Conservation (phyloP, 768 basidiomycete species). For the Boletus vinaceobasis region DNA sequence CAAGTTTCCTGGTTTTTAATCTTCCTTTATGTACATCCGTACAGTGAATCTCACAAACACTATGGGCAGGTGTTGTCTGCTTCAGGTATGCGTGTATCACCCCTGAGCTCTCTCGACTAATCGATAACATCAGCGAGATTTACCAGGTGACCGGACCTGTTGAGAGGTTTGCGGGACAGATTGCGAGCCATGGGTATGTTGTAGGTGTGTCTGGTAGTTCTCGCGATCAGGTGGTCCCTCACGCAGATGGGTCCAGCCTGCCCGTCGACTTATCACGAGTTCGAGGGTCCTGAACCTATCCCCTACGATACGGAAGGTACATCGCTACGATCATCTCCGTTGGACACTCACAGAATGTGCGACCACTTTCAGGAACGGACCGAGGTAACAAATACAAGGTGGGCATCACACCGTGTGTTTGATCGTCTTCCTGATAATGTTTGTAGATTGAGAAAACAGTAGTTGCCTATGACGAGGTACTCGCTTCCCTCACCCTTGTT, state of each 20-base stretch:
- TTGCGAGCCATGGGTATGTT: slow-evolving; percentile 82
- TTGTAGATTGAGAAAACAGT: slow-evolving; percentile 84
- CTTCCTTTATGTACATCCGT: background rate
- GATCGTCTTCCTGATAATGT: slow-evolving; percentile 3
- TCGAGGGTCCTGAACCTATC: slow-evolving; percentile 83
- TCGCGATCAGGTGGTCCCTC: background rate
- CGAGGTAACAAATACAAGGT: slow-evolving; percentile 93
- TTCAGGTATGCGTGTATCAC: slow-evolving; percentile 54
- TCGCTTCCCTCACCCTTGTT: background rate
- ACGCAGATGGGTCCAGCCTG: slow-evolving; percentile 48
- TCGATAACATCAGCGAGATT: slow-evolving; percentile 64
- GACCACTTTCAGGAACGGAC: slow-evolving; percentile 60
- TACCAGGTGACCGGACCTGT: slow-evolving; percentile 97
- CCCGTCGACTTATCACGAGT: slow-evolving; percentile 89
- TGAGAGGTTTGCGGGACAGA: slow-evolving; percentile 86
- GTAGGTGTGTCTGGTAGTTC: slow-evolving; percentile 51
- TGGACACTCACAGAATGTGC: background rate
- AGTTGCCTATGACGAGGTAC: slow-evolving; percentile 83
- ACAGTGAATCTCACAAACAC: background rate
- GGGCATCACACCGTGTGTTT: background rate
- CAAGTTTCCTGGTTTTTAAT: slow-evolving; percentile 72
- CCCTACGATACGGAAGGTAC: slow-evolving; percentile 84
- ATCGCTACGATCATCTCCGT: background rate
- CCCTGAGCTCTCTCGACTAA: background rate
- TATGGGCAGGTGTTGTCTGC: slow-evolving; percentile 62